Evolutionary conservation across 108 stramenopile species (phyloP).

Genomic region (Cylindrotheca closterium): DNA sequence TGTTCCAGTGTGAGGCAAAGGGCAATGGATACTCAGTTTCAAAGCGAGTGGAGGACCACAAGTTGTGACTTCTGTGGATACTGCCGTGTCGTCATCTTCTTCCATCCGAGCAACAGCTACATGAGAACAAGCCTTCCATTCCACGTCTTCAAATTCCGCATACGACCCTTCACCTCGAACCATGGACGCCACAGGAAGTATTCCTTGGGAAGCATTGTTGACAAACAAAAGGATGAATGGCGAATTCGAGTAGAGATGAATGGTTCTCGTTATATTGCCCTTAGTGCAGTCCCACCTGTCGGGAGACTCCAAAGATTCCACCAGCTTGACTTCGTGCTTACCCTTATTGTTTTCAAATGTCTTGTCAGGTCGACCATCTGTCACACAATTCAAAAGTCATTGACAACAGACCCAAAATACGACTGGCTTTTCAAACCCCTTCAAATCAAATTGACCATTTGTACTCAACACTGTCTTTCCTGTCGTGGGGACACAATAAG

Average conservation of each 20-base stretch:
- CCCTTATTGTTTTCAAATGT: conserved; percentile 17
- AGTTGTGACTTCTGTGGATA: too few species aligned
- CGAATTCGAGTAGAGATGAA: conserved; percentile 40
- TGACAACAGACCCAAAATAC: conserved; percentile 41
- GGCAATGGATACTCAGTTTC: too few species aligned
- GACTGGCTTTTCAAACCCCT: conserved; percentile 35
- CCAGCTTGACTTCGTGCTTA: conserved; percentile 26
- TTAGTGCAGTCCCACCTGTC: conserved; percentile 33
- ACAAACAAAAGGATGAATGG: conserved; percentile 31
- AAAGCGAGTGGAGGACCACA: too few species aligned
- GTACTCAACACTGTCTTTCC: conserved; percentile 30
- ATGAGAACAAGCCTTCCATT: too few species aligned
- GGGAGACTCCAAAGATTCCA: conserved; percentile 41
- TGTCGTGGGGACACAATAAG: conserved; percentile 20
- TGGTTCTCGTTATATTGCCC: conserved; percentile 23
- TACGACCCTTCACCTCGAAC: conserved; percentile 25
- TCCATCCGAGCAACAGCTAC: too few species aligned
- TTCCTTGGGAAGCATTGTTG: conserved; percentile 30
- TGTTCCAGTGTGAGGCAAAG: too few species aligned
- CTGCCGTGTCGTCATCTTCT: too few species aligned
- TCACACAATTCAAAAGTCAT: conserved; percentile 29
- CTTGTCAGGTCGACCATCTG: conserved; percentile 17
- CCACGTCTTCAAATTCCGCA: conserved; percentile 23
- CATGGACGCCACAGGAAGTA: conserved; percentile 10
- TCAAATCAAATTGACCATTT: conserved; percentile 38